Base-by-base conservation (phyloP, 2,329 filamentous ascomycete genomes). In the Colletotrichum sp. region DNA sequence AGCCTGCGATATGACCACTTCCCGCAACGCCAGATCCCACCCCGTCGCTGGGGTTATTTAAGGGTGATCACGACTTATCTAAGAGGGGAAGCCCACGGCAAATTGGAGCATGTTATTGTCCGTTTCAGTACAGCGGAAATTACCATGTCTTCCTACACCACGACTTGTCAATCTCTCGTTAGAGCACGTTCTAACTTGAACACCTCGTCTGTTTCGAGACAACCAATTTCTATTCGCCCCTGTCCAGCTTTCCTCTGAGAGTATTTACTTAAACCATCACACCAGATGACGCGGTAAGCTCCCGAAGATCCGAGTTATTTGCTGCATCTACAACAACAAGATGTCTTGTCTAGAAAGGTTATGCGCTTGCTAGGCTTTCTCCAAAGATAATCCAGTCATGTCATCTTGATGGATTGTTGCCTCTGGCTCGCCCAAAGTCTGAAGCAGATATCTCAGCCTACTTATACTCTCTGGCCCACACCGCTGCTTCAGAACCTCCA, bases 241-340 rank as follows among this genome's bases (percentile, higher is more conserved):
- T 44, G 44, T 13, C 2, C 2, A 4, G 6, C n/a, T 48, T 13
- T 22, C 3, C 3, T 22, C 10, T 3, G 18, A n/a, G 18, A 48
- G 44, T 48, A 48, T 48, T 48, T 10, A 0, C 0, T 22, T 3
- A 7, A 0, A 12, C 10, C 18, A 12, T 48, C 6, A 1, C 3
- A 1, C 3, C 0, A 1, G 6, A 48, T 9, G 44, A 22, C 18
- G 8, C 8, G 5, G 5, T 18, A 5, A 44, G 16, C 2, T 10
- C 8, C 8, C 36, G 0, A 39, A 9, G 5, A 5, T 1, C 36
- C 8, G 36, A 0, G 2, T 5, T 6, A 8, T 24, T 24, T 6
- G n/a, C 48, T 24, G 48, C n/a, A 24, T 55, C 6, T 5, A 24
- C 10, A 55, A 26, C 10, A 55, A 26, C 22, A 18, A 15, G n/a